Base-by-base conservation (phyloP, 2,329 filamentous ascomycete species). In the Cladophialophora bantiana region DNA sequence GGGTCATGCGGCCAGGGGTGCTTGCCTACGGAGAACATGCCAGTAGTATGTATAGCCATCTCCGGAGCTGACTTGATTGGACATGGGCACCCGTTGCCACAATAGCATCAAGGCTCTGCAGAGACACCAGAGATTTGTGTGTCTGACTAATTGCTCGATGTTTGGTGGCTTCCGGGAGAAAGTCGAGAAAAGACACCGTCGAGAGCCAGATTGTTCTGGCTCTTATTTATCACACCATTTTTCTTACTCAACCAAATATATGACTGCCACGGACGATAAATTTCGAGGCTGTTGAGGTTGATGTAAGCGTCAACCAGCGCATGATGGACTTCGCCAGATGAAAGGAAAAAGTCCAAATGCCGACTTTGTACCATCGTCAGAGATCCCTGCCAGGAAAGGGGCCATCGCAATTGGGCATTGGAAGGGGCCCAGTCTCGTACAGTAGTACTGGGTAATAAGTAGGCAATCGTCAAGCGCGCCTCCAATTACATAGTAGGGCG, bases 131-230 rank as follows among this genome's bases (percentile, higher is more conserved):
- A 50, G 45, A 50, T 50, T 50, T 50, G 26, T 50, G 2, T 50
- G 40, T 59, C 40, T 59, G 57, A 59, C 57, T 59, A 59, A 59
- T 36, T 32, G 32, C 57, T 31, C 38, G 40, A 36, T n/a, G 13
- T 6, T 36, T 45, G 32, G 13, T 59, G 57, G 38, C n/a, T 18
- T 59, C 18, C 42, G 42, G n/a, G 45, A 50, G 13, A 42, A 42
- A n/a, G 15, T n/a, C 40, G 40, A 42, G 40, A 42, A n/a, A 26
- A 26, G 26, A n/a, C 40, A 42, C 5, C 45, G 6, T 50, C 18
- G 18, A 50, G 18, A 26, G 45, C 45, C 45, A 50, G 45, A 50
- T 50, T 50, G 7, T 50, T 50, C 4, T 26, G 45, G 20, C 18
- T 26, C 45, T 26, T 26, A 26, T 26, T 20, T 20, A 26, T 6